Conservation (phyloP, 495 filamentous ascomycete species). For the Penicillium flavigenum region DNA sequence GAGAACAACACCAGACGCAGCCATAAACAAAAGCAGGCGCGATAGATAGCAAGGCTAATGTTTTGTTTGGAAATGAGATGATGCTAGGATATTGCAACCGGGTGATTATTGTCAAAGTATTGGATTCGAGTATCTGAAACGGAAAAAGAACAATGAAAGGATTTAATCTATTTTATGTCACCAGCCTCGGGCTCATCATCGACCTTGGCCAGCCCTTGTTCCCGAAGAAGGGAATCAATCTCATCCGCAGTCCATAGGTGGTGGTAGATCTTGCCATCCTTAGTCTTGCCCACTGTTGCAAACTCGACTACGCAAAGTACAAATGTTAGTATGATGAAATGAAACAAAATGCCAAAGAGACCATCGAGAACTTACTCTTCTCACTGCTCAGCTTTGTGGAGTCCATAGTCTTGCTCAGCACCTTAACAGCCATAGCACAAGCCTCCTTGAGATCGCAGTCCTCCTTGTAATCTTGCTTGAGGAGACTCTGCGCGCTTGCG, state of each 20-base stretch:
- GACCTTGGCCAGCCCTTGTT: conserved; percentile 91
- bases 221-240: conserved; percentile 89
- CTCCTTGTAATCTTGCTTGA: conserved; percentile 99
- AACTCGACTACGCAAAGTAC: conserved; percentile 75
- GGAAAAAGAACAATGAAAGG: conserved; percentile 23
- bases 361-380: conserved; percentile 71
- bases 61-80: neutral
- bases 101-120: conserved; percentile 23
- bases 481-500: conserved; percentile 90
- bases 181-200: conserved; percentile 72
- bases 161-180: conserved; percentile 49
- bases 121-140: conserved; percentile 28
- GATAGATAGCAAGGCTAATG: neutral
- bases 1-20: conserved; percentile 32
- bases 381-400: conserved; percentile 97
- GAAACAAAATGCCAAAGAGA: neutral
- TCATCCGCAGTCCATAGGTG: conserved; percentile 96
- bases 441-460: conserved; percentile 94
- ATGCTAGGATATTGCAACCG: conserved; percentile 18
- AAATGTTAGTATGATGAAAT: conserved; percentile 31
- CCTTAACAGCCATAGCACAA: conserved; percentile 96
- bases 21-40: conserved; percentile 14
- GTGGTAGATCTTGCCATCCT: conserved; percentile 93
- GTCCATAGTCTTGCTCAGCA: conserved; percentile 99
- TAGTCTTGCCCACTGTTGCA: conserved; percentile 94